These are phyloP conservation scores for Coprinopsis cinerea DNA, from an alignment of 768 basidiomycete genomes.

Conservation along the genomic window DNA sequence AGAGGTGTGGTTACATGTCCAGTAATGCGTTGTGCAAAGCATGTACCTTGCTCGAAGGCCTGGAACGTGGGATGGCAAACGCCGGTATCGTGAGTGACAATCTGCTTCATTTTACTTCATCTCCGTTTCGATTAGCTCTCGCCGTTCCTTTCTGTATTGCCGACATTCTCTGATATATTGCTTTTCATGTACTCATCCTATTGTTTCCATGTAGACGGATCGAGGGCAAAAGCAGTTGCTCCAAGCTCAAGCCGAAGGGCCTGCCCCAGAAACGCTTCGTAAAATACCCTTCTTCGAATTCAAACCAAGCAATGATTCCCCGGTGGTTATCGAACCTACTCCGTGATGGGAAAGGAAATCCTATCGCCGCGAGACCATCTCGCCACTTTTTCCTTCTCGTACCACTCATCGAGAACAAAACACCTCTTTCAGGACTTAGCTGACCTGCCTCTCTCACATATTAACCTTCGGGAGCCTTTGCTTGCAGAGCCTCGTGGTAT, in stretches of 20 bases:
- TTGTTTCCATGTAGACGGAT: conserved; percentile 46
- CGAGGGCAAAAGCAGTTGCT: conserved; percentile 53
- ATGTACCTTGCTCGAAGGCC: conserved; percentile 83
- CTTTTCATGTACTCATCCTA: conserved; percentile 6
- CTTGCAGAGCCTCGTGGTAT: neutral
- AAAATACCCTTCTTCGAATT: conserved; percentile 67
- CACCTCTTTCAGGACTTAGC: neutral
- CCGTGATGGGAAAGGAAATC: conserved; percentile 17
- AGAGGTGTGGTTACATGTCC: conserved; percentile 91
- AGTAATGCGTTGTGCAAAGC: conserved; percentile 97
- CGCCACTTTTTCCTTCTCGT: neutral
- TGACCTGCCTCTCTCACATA: too few relatives aligned
- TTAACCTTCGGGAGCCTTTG: too few relatives aligned
- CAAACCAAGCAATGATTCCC: conserved; percentile 16
- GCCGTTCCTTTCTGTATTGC: conserved; percentile 5
- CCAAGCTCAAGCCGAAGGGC: conserved; percentile 43
- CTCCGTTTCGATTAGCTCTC: neutral
- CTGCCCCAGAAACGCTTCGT: conserved; percentile 61
- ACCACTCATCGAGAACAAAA: neutral
- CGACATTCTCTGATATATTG: neutral
- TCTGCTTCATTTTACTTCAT: conserved; percentile 7
- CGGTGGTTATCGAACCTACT: conserved; percentile 35
- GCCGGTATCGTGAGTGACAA: conserved; percentile 50
- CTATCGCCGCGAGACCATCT: neutral
- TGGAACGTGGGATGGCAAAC: conserved; percentile 75